Base-by-base conservation (phyloP, 148 eudicot genomes). In the Hydrangea macrophylla region DNA sequence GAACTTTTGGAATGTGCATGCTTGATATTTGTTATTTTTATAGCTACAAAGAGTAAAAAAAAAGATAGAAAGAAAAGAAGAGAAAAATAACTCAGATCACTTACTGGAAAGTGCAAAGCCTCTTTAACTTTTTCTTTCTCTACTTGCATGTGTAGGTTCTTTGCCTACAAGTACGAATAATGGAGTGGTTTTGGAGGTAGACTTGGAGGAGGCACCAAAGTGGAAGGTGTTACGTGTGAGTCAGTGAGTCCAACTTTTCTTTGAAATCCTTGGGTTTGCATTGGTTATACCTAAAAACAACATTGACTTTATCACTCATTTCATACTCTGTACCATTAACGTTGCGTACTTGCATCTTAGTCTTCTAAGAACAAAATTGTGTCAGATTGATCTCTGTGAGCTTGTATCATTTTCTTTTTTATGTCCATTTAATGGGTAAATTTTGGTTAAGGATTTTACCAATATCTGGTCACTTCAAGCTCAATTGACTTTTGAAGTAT, bases 201-300 rank as follows among this genome's bases (percentile, higher is more conserved):
- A 83, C 70, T 72, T 95, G 81, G 99, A 95, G 78, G 96, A 85
- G 84, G 82, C 97, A 40, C 99, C 97, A 65, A 90, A 90, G 80
- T 94, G 99, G 99, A 95, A 95, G 84, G 90, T 89, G 78, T 95
- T 95, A 76, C 93, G 81, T 79, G 99, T 94, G 92, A 94, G 98
- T 94, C 92, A 90, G 96, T 84, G 86, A 88, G 81, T 82, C 79
- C 67, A 39, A 65, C 61, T 68, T 74, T 78, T 66, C 60, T 44
- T 63, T 67, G 17, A 39, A 20, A 44, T 70, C 18, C 23, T 42
- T 55, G 7, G 24, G 15, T 0, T 37, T 9, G 18, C 35, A 26
- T 20, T 51, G 37, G 28, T 66, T 53, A 28, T 57, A n/a, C 24
- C 40, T 53, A 24, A 20, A 23, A 55, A 17, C 27, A 37, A 22